Evolutionary conservation across 2,329 filamentous ascomycete species (phyloP).

Genomic region (Calonectria pteridis): DNA sequence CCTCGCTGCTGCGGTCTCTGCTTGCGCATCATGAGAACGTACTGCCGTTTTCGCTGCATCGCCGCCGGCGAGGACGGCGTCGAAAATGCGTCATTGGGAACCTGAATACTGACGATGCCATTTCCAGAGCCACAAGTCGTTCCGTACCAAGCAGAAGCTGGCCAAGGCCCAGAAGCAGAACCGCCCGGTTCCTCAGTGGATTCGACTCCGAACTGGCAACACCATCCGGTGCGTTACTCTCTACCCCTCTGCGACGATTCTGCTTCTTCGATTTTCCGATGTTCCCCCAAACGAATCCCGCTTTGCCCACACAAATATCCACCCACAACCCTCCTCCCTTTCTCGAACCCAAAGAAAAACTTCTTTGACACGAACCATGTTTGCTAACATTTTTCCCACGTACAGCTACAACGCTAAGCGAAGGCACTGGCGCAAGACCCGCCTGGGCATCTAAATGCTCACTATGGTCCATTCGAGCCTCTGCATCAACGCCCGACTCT

Average conservation of each 20-base stretch:
- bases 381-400: conserved; percentile 31
- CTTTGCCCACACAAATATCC: not conserved
- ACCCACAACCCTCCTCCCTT: not conserved
- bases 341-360: not conserved
- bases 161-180: conserved; percentile 99
- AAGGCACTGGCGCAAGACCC: conserved; percentile 99
- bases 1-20: conserved; percentile 25
- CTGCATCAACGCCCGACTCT: conserved; percentile 42
- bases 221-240: conserved; percentile 89
- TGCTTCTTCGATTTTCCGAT: not conserved
- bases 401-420: conserved; percentile 99
- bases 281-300: conserved; percentile 6
- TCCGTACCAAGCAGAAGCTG: conserved; percentile 99
- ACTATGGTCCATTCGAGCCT: conserved; percentile 47
- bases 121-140: conserved; percentile 96
- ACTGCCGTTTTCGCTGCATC: not conserved
- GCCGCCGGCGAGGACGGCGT: conserved; percentile 13
- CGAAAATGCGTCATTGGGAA: conserved; percentile 10
- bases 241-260: not conserved
- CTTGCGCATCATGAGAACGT: conserved; percentile 13
- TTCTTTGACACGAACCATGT: not conserved
- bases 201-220: conserved; percentile 97
- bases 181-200: conserved; percentile 99
- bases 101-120: conserved; percentile 42
- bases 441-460: conserved; percentile 91